Percentiles rank a stretch among this genome's conserved stretches.
Conservation (phyloP, 352 stramenopile genomes). For the Globisporangium rhizosaccharum region DNA sequence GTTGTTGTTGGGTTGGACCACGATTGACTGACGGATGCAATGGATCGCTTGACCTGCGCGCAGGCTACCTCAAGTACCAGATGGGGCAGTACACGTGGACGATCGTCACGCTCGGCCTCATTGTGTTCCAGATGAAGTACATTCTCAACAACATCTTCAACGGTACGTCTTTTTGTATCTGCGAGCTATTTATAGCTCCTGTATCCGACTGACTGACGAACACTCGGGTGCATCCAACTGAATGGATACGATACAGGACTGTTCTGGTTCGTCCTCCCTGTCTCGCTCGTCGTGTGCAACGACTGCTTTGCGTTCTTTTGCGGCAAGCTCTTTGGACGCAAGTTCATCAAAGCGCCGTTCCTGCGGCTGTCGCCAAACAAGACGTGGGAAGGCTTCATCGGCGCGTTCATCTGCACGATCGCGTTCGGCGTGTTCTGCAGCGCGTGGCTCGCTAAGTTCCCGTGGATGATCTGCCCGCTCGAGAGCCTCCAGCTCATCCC, state of each 20-base stretch:
- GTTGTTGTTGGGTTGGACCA: neutral
- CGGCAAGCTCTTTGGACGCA: slow-evolving; percentile 78
- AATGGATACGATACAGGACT: slow-evolving; percentile 44
- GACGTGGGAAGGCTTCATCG: slow-evolving; percentile 99
- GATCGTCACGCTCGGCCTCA: slow-evolving; percentile 92
- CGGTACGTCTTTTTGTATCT: slow-evolving; percentile 22
- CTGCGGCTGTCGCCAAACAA: slow-evolving; percentile 97
- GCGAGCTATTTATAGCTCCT: neutral
- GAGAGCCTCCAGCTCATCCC: slow-evolving; percentile 77
- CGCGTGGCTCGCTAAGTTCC: slow-evolving; percentile 87
- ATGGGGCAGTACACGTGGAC: slow-evolving; percentile 94
- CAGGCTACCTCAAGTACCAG: slow-evolving; percentile 16
- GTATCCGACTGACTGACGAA: neutral
- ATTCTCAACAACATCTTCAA: slow-evolving; percentile 97
- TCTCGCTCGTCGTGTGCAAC: slow-evolving; percentile 94
- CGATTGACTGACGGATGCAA: no score
- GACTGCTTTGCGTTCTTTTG: slow-evolving; percentile 95
- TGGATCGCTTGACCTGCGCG: no score
- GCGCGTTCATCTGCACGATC: slow-evolving; percentile 94
- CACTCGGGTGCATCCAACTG: neutral
- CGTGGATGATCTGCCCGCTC: slow-evolving; percentile 93
- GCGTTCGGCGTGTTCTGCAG: slow-evolving; percentile 92
- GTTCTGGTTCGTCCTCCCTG: slow-evolving; percentile 94
- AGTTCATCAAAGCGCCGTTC: slow-evolving; percentile 92
- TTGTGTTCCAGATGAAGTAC: slow-evolving; percentile 97